Evolutionary conservation across 2,329 filamentous ascomycete species (phyloP), one percentile per base, ranked within the genome.

Genomic region (Hansfordia pulvinata): DNA sequence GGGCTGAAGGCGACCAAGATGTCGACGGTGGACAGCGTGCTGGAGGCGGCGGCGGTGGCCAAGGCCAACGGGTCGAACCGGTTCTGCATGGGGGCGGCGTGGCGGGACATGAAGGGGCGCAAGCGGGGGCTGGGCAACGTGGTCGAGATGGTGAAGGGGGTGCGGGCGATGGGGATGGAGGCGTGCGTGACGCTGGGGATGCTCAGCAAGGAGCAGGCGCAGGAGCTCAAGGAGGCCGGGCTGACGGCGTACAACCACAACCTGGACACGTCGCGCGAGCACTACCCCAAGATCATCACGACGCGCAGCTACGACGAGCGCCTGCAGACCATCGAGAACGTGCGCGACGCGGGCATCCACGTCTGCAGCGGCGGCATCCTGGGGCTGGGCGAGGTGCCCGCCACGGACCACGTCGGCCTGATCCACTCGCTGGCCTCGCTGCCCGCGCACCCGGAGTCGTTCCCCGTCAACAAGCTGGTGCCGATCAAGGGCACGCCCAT

Each of bases 201-300:
- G 85, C 84, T 93, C 41, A 82, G 93, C 50, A 66, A 62, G 5
- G 61, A 64, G 37, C 84, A 93, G 59, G 85, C 85, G 16, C 69
- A 69, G 44, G 80, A 90, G 56, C 66, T 93, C 37, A 85, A 84
- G 47, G 72, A 73, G 2, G 85, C 84, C 0, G 85, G 85, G 0
- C 55, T 93, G 41, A 93, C 85, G 10, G 85, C 85, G 1, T 93
- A 93, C 55, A 93, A 93, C 56, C 85, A 93, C 63, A 93, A 93
- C 48, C 66, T 93, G 37, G 85, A 93, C 54, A 93, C 85, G 2
- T 84, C 76, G 30, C 69, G 85, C 39, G 85, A 93, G 56, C 84
- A 84, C 52, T 93, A 93, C 46, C 83, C 85, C 0, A 76, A 65
- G 20, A 68, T 93, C 42, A 93, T 93, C 52, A 80, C 82, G 1